Conservation (phyloP, 2,329 filamentous ascomycete genomes). For the Aspergillus tamarii region DNA sequence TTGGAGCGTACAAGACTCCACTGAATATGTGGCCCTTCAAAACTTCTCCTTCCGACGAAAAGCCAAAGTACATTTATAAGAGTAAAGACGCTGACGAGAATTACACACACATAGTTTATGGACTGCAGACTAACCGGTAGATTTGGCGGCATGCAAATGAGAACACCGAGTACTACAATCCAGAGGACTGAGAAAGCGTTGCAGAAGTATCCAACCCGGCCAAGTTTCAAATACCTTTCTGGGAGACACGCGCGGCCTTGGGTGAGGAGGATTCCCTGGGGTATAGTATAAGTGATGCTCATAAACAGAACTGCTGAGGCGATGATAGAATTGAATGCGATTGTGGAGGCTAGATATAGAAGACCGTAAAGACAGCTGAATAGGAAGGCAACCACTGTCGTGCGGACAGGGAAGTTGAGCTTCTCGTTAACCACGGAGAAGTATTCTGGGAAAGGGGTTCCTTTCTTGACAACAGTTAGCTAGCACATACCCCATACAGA, state of each 20-base stretch:
- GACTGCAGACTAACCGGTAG: slow-evolving; percentile 33
- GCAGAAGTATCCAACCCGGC: slow-evolving; percentile 33
- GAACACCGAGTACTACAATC: slow-evolving; percentile 48
- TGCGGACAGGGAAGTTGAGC: slow-evolving; percentile 38
- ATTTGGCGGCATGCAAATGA: slow-evolving; percentile 49
- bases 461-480: slow-evolving; percentile 6
- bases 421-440: slow-evolving; percentile 18
- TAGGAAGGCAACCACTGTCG: neutral
- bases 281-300: slow-evolving; percentile 45
- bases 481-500: accelerated
- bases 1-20: neutral
- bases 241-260: slow-evolving; percentile 35
- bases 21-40: neutral
- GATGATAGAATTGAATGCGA: slow-evolving; percentile 45
- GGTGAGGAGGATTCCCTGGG: slow-evolving; percentile 47
- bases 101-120: slow-evolving; percentile 8
- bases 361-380: slow-evolving; percentile 40
- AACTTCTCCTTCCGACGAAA: neutral
- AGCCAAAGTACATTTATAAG: slow-evolving; percentile 24
- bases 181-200: slow-evolving; percentile 49
- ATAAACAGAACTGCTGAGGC: slow-evolving; percentile 39
- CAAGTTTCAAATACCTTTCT: slow-evolving; percentile 33
- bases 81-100: slow-evolving; percentile 6
- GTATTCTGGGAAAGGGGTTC: slow-evolving; percentile 14
- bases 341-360: slow-evolving; percentile 29